Percentiles rank a stretch among this genome's conserved stretches.
phyloP scores from a whole-genome alignment of 129 eudicot genomes.

The Sambucus nigra region DNA sequence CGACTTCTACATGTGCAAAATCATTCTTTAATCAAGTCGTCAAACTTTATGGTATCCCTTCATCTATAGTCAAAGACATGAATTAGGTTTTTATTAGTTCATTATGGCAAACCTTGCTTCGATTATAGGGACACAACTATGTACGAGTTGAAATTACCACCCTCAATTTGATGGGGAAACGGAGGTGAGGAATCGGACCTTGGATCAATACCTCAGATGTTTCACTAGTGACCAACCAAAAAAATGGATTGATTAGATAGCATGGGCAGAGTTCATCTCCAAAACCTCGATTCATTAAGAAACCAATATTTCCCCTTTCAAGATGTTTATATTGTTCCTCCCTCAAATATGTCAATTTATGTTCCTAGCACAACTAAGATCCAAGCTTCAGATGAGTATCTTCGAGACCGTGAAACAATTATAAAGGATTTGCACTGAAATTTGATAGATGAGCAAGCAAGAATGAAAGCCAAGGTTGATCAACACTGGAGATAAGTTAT shows the following conservation, averaged over 20 bases:
- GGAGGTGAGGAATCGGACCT: not conserved
- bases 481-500: not conserved
- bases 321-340: not conserved
- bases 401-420: not conserved
- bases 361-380: not conserved
- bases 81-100: too few relatives aligned
- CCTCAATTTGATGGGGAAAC: too few relatives aligned
- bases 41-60: too few relatives aligned
- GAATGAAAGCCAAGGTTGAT: not conserved
- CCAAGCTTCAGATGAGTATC: not conserved
- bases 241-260: not conserved
- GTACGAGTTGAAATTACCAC: too few relatives aligned
- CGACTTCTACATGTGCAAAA: too few relatives aligned
- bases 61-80: too few relatives aligned
- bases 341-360: not conserved
- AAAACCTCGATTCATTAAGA: not conserved
- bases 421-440: not conserved
- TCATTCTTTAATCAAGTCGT: too few relatives aligned
- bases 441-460: not conserved
- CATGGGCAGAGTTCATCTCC: not conserved
- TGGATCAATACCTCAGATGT: not conserved
- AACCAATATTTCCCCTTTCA: not conserved
- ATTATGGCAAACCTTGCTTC: too few relatives aligned
- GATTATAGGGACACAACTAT: too few relatives aligned
- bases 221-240: not conserved